Percentiles rank a stretch among this genome's conserved stretches.
Conservation (phyloP, 805 yeast genomes). For the Wickerhamia fluorescens region DNA sequence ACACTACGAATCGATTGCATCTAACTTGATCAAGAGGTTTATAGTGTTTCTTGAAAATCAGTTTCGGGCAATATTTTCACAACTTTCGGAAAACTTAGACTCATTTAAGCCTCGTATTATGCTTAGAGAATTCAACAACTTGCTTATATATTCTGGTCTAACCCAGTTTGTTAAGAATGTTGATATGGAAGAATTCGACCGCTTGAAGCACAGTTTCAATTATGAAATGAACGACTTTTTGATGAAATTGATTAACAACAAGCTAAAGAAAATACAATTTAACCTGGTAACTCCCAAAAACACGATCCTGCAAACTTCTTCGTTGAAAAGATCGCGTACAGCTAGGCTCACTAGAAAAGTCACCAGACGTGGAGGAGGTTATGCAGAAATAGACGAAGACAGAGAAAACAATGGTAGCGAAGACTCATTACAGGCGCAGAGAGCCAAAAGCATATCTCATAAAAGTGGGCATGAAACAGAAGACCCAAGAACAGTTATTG, state of each 20-base stretch:
- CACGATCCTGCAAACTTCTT: constrained; percentile 8
- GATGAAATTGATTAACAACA: constrained; percentile 16
- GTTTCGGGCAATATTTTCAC: constrained; percentile 36
- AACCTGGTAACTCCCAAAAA: constrained; percentile 1
- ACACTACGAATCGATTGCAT: constrained; percentile 50
- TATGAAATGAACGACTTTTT: constrained; percentile 19
- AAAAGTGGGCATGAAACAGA: constrained; percentile 18
- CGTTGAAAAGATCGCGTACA: constrained; percentile 22
- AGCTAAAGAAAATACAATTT: constrained; percentile 12
- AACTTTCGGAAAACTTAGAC: constrained; percentile 22
- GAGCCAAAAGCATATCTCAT: constrained; percentile 4
- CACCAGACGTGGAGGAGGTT: constrained; percentile 15
- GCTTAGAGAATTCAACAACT: constrained; percentile 20
- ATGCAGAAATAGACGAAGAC: constrained; percentile 5
- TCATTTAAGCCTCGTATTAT: constrained; percentile 16
- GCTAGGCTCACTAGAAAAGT: constrained; percentile 22
- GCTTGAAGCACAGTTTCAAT: constrained; percentile 40
- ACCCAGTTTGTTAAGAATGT: constrained; percentile 48
- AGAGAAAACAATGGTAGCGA: too few species aligned
- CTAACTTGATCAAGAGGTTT: constrained; percentile 43
- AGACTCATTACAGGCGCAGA: too few species aligned
- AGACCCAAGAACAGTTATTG: constrained; percentile 27
- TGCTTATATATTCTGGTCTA: constrained; percentile 24
- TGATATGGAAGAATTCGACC: constrained; percentile 40
- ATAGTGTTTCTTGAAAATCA: constrained; percentile 25